Conservation (phyloP, 2,329 filamentous ascomycete species). For the Penicillium sp. region DNA sequence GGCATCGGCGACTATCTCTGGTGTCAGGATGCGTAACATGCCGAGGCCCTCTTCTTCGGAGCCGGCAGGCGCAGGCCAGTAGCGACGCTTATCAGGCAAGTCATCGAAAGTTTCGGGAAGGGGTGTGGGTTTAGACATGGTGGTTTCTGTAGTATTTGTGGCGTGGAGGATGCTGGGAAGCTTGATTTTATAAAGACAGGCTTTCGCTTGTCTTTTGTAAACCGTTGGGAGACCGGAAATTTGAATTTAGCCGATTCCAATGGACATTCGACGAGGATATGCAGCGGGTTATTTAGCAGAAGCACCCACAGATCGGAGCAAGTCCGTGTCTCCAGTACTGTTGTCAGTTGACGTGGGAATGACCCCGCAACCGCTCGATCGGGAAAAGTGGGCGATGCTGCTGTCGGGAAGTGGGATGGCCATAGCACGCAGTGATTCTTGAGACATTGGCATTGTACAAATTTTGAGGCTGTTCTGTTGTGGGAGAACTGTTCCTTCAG, state of each 20-base stretch:
- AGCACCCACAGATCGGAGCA: conserved; percentile 19
- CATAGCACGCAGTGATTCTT: not conserved
- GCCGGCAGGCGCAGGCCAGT: conserved; percentile 51
- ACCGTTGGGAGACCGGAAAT: not conserved
- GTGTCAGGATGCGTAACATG: conserved; percentile 55
- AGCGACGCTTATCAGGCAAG: conserved; percentile 53
- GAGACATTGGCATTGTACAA: not conserved
- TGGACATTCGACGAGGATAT: not conserved
- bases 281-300: not conserved
- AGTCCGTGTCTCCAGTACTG: conserved; percentile 11
- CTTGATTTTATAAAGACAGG: not conserved
- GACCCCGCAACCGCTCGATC: conserved; percentile 18
- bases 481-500: no score
- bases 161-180: not conserved
- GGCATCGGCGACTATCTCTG: conserved; percentile 53
- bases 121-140: conserved; percentile 25
- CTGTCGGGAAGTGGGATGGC: not conserved
- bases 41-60: conserved; percentile 58
- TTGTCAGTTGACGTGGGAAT: conserved; percentile 13
- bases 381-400: not conserved
- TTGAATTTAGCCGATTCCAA: not conserved
- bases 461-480: no score
- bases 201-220: not conserved
- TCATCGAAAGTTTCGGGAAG: conserved; percentile 41
- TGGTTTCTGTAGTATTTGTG: not conserved